Evolutionary conservation across 169 alveolate genomes (phyloP).

Genomic region (Miamiensis avidus): DNA sequence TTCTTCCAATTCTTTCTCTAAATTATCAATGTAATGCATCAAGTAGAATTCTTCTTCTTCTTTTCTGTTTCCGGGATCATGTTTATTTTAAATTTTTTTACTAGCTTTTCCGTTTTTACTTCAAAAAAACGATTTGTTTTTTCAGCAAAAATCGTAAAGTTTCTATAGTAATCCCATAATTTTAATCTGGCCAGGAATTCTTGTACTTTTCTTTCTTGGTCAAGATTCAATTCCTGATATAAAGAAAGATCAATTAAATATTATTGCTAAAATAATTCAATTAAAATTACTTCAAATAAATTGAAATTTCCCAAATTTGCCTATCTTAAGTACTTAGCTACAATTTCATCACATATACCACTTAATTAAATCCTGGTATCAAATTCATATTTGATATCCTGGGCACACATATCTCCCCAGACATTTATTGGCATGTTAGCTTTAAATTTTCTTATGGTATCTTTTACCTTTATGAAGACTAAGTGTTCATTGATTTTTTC

Average conservation of each 20-base stretch:
- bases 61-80: too few species aligned
- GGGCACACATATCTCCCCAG: not conserved
- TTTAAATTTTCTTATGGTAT: not conserved
- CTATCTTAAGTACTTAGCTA: too few species aligned
- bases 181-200: not conserved
- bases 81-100: too few species aligned
- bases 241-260: too few species aligned
- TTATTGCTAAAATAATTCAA: not conserved
- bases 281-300: too few species aligned
- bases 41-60: too few species aligned
- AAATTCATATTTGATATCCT: not conserved
- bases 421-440: not conserved
- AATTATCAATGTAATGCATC: too few species aligned
- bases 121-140: too few species aligned
- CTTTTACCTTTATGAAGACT: too few species aligned
- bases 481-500: not conserved
- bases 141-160: not conserved
- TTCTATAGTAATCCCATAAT: not conserved
- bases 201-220: not conserved
- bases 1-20: too few species aligned
- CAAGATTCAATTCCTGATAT: not conserved
- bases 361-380: not conserved
- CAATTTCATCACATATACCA: not conserved
- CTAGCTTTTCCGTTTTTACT: not conserved
- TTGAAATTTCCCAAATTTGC: not conserved